Percentiles rank a stretch among this genome's conserved stretches.
phyloP scores from a whole-genome alignment of 495 filamentous ascomycete species.

The Neurospora africana region DNA sequence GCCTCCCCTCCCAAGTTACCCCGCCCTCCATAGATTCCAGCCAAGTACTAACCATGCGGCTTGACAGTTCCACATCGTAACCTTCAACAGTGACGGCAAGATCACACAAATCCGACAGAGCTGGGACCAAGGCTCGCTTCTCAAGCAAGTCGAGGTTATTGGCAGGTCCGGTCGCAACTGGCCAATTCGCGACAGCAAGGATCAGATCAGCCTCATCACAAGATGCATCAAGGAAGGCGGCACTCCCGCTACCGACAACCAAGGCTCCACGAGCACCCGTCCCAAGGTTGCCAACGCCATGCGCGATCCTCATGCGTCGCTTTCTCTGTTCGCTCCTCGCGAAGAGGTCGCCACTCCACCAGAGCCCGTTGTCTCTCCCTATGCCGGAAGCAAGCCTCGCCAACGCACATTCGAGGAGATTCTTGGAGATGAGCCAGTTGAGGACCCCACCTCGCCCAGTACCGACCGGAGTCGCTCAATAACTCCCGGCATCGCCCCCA shows the following conservation, averaged over 20 bases:
- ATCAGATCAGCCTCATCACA: slow-evolving; percentile 66
- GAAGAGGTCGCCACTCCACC: slow-evolving; percentile 40
- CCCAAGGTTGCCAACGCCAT: slow-evolving; percentile 39
- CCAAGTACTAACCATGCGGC: slow-evolving; percentile 19
- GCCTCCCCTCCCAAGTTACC: neutral
- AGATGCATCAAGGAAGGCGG: slow-evolving; percentile 35
- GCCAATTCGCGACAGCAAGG: slow-evolving; percentile 85
- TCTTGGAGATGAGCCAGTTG: slow-evolving; percentile 34
- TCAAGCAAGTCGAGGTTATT: slow-evolving; percentile 91
- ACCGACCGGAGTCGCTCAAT: slow-evolving; percentile 32
- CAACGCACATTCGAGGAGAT: slow-evolving; percentile 45
- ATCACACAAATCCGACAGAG: slow-evolving; percentile 78
- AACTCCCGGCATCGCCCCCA: slow-evolving; percentile 42
- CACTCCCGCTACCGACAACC: slow-evolving; percentile 9
- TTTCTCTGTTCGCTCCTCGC: slow-evolving; percentile 58
- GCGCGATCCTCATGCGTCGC: slow-evolving; percentile 64
- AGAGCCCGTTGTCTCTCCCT: slow-evolving; percentile 41
- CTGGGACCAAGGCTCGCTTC: slow-evolving; percentile 90
- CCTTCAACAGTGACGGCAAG: slow-evolving; percentile 62
- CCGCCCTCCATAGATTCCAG: slow-evolving; percentile 1
- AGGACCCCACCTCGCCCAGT: slow-evolving; percentile 34
- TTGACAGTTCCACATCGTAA: slow-evolving; percentile 75
- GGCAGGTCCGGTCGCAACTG: slow-evolving; percentile 78
- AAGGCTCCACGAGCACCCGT: slow-evolving; percentile 27
- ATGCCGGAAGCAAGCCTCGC: slow-evolving; percentile 33